Evolutionary conservation across 2,329 filamentous ascomycete species (phyloP).

Genomic region (Pleurostoma richardsiae): DNA sequence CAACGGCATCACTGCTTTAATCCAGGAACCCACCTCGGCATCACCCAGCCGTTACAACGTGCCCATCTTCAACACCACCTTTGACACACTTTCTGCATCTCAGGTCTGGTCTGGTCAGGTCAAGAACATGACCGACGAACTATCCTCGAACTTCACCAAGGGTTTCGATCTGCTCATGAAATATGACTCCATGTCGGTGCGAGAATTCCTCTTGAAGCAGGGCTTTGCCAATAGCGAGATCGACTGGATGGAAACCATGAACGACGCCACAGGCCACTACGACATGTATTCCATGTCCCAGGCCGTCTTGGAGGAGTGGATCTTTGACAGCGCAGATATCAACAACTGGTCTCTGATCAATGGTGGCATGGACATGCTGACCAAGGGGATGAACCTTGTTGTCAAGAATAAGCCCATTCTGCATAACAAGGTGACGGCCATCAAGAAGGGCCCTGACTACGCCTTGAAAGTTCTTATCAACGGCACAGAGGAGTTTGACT

Average conservation of each 20-base stretch:
- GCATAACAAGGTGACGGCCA: slow-evolving; percentile 14
- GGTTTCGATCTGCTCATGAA: slow-evolving; percentile 15
- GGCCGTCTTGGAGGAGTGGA: slow-evolving; percentile 15
- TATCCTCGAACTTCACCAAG: slow-evolving; percentile 9
- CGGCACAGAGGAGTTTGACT: slow-evolving; percentile 9
- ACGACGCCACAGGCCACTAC: slow-evolving; percentile 16
- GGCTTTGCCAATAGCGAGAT: slow-evolving; percentile 21
- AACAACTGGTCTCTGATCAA: slow-evolving; percentile 22
- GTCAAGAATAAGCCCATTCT: slow-evolving; percentile 13
- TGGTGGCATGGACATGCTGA: slow-evolving; percentile 19
- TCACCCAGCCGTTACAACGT: slow-evolving; percentile 8
- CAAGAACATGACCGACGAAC: slow-evolving; percentile 4
- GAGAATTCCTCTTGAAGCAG: slow-evolving; percentile 14
- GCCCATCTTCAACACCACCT: slow-evolving; percentile 9
- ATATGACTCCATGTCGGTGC: slow-evolving; percentile 12
- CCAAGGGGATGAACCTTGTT: slow-evolving; percentile 18
- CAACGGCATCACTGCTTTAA: slow-evolving; percentile 10
- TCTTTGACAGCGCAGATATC: slow-evolving; percentile 14
- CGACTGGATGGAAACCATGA: slow-evolving; percentile 19
- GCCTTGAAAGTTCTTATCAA: slow-evolving; percentile 14
- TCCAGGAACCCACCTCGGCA: slow-evolving; percentile 3
- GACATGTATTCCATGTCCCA: slow-evolving; percentile 15
- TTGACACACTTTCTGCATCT: slow-evolving; percentile 6
- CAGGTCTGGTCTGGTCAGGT: slow-evolving; percentile 7
- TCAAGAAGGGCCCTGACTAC: slow-evolving; percentile 9